Evolutionary conservation across 208 protist genomes (phyloP).

Genomic region (Naegleria lovaniensis): DNA sequence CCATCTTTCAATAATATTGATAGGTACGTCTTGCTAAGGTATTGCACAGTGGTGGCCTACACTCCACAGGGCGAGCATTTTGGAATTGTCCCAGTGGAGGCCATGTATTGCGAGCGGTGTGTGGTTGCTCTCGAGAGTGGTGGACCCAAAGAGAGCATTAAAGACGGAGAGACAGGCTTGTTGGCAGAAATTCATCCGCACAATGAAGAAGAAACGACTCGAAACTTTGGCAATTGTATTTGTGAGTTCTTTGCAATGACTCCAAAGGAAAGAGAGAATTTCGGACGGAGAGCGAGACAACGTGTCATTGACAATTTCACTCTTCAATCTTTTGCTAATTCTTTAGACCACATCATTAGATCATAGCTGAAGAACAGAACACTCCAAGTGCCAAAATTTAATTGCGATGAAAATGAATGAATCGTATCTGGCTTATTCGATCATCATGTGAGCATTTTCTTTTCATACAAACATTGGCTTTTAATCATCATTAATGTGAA

Average conservation of each 20-base stretch:
- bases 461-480: no score
- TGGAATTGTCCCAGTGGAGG: conserved; percentile 81
- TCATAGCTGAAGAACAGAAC: no score
- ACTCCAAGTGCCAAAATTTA: no score
- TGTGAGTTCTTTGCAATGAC: not conserved
- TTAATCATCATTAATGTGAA: no score
- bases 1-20: conserved; percentile 64
- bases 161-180: conserved; percentile 55
- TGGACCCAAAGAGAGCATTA: conserved; percentile 82
- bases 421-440: no score
- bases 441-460: no score
- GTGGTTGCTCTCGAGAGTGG: conserved; percentile 82
- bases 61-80: conserved; percentile 89
- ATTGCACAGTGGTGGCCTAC: conserved; percentile 74
- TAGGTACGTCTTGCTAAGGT: conserved; percentile 59
- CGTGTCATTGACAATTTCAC: not conserved
- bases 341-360: not conserved
- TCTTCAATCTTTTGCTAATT: not conserved
- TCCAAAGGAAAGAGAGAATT: not conserved
- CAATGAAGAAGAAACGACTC: not conserved
- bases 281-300: not conserved
- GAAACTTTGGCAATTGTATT: conserved; percentile 44
- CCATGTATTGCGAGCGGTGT: conserved; percentile 61
- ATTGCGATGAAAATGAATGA: no score
- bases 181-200: conserved; percentile 33